These are phyloP conservation scores for Claviceps sp. DNA, from an alignment of 2,329 filamentous ascomycete genomes.

Conservation along the genomic window DNA sequence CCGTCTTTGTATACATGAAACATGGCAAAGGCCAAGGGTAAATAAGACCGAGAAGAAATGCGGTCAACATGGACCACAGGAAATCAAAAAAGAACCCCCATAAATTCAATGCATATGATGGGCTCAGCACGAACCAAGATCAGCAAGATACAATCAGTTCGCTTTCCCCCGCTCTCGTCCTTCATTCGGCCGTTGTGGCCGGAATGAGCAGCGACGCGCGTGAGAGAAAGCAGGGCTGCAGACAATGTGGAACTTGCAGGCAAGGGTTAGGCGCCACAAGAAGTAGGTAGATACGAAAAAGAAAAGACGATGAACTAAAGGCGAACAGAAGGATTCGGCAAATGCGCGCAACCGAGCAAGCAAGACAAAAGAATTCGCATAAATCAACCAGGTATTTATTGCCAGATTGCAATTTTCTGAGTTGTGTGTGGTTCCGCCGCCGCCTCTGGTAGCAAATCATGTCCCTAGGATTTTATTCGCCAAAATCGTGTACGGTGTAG, in stretches of 20 bases:
- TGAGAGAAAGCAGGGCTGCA: too few species aligned
- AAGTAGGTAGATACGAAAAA: not conserved
- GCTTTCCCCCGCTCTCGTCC: too few species aligned
- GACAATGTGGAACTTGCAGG: too few species aligned
- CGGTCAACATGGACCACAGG: constrained; percentile 8
- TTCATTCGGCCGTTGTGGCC: too few species aligned
- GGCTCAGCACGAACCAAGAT: too few species aligned
- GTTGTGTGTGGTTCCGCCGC: constrained; percentile 2
- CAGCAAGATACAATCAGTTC: too few species aligned
- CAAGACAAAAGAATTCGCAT: not conserved
- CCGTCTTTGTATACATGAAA: constrained; percentile 19
- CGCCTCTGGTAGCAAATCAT: constrained; percentile 2
- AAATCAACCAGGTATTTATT: constrained; percentile 6
- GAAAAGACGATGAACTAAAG: not conserved
- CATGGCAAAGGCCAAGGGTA: constrained; percentile 1
- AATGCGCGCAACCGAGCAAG: not conserved
- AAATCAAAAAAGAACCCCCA: not conserved
- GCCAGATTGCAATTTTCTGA: constrained; percentile 10
- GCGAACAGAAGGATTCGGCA: not conserved
- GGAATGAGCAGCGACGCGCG: too few species aligned
- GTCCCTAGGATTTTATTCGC: constrained; percentile 1
- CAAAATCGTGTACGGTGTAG: not conserved
- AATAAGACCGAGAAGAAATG: constrained; percentile 1
- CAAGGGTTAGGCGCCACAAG: not conserved
- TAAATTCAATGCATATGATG: too few species aligned